Conservation (phyloP, 1,139 yeast species). For the Sugiyamaella castrensis region DNA sequence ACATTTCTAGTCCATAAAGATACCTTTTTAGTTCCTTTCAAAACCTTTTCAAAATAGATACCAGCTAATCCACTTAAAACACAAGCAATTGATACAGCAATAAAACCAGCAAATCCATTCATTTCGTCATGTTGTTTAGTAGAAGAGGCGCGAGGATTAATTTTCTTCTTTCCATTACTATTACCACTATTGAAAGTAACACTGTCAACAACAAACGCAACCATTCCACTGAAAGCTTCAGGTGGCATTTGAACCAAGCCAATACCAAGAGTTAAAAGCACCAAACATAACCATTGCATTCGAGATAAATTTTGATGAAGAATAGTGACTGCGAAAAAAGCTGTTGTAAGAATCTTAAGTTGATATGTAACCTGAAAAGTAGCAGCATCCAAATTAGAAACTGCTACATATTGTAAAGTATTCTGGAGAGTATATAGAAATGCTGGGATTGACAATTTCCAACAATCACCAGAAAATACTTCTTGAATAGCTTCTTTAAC, state of each 20-base stretch:
- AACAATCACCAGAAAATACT: conserved; percentile 39
- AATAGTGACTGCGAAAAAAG: conserved; percentile 43
- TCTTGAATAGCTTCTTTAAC: conserved; percentile 29
- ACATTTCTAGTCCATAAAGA: conserved; percentile 43
- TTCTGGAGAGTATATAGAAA: conserved; percentile 43
- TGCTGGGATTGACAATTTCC: conserved; percentile 44
- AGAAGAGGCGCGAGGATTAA: neutral
- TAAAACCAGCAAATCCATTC: conserved; percentile 36
- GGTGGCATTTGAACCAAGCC: conserved; percentile 43
- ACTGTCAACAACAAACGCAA: conserved; percentile 19
- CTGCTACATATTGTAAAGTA: conserved; percentile 43
- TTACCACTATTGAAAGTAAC: conserved; percentile 15
- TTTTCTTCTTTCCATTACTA: neutral
- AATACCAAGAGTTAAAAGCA: conserved; percentile 40
- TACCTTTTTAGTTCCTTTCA: conserved; percentile 38
- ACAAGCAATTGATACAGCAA: conserved; percentile 42
- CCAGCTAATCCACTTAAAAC: conserved; percentile 43
- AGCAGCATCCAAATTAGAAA: conserved; percentile 43
- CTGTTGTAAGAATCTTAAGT: conserved; percentile 44
- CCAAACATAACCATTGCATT: conserved; percentile 40
- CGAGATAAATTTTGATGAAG: conserved; percentile 35
- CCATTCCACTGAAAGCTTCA: conserved; percentile 28
- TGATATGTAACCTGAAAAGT: conserved; percentile 46
- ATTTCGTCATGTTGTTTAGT: conserved; percentile 24
- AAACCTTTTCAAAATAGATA: conserved; percentile 43